Conservation (phyloP, 2,329 filamentous ascomycete species). For the Colletotrichum sp. region DNA sequence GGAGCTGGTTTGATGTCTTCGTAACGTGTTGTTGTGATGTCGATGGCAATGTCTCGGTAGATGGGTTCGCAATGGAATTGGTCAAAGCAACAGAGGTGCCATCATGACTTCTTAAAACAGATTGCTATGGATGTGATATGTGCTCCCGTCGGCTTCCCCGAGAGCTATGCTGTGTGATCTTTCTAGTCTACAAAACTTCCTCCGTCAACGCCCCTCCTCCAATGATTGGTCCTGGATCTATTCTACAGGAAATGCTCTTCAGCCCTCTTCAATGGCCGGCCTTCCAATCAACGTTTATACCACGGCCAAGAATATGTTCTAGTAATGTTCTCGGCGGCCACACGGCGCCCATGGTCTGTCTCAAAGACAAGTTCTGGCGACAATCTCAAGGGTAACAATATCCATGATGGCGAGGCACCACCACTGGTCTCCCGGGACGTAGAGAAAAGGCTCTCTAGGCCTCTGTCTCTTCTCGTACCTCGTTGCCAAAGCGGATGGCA, state of each 20-base stretch:
- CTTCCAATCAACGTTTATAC: not conserved
- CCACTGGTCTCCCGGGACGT: not conserved
- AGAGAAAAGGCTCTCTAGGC: not conserved
- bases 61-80: not conserved
- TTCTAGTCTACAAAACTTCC: not conserved
- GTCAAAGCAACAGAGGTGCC: not conserved
- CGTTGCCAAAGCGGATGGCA: constrained; percentile 30
- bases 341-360: not conserved
- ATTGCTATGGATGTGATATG: not conserved
- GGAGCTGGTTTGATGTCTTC: not conserved
- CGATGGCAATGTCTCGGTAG: not conserved
- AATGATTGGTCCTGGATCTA: not conserved
- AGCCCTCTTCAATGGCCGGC: not conserved
- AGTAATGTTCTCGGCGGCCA: not conserved
- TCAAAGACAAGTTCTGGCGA: not conserved
- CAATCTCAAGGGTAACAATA: not conserved
- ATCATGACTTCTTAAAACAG: not conserved
- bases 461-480: constrained; percentile 38
- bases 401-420: not conserved
- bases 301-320: not conserved
- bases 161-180: not conserved
- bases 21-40: not conserved
- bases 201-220: not conserved
- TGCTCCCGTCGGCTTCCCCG: not conserved
- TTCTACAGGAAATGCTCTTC: not conserved